phyloP scores from a whole-genome alignment of 108 stramenopile species.

The Epithemia pelagica region DNA sequence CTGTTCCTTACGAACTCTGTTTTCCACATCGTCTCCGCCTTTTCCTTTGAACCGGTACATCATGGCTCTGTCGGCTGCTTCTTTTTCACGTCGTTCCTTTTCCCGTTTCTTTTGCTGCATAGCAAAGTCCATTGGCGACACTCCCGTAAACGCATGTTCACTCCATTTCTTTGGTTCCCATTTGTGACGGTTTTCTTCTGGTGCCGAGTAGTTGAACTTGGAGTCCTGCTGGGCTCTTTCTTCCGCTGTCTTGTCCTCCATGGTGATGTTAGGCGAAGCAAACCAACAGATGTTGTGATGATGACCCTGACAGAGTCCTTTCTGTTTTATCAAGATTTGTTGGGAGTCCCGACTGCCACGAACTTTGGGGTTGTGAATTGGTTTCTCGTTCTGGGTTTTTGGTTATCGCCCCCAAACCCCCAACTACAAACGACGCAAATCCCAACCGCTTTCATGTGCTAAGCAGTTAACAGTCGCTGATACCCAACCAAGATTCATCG shows the following conservation, averaged over 20 bases:
- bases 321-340: too few species aligned
- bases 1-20: slow-evolving; percentile 16
- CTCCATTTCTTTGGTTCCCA: slow-evolving; percentile 35
- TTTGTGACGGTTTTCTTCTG: slow-evolving; percentile 35
- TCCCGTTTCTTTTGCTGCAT: slow-evolving; percentile 36
- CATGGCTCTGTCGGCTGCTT: slow-evolving; percentile 25
- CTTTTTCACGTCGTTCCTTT: slow-evolving; percentile 29
- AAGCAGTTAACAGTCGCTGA: too few species aligned
- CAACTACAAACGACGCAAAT: too few species aligned
- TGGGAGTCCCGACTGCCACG: too few species aligned
- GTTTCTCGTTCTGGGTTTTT: too few species aligned
- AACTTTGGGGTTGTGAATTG: too few species aligned
- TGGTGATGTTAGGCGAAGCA: not conserved
- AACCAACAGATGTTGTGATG: too few species aligned
- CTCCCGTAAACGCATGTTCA: slow-evolving; percentile 32
- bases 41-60: slow-evolving; percentile 31
- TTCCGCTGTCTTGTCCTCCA: not conserved
- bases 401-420: too few species aligned
- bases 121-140: slow-evolving; percentile 35
- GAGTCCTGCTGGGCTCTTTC: slow-evolving; percentile 22
- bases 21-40: slow-evolving; percentile 20
- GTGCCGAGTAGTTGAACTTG: slow-evolving; percentile 33
- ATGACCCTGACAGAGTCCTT: too few species aligned
- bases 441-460: too few species aligned
- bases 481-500: too few species aligned